A percentile compares a stretch with the other conserved stretches of the same genome.
Conservation (phyloP, 202 grass and related monocot species). For the Panicum virgatum region DNA sequence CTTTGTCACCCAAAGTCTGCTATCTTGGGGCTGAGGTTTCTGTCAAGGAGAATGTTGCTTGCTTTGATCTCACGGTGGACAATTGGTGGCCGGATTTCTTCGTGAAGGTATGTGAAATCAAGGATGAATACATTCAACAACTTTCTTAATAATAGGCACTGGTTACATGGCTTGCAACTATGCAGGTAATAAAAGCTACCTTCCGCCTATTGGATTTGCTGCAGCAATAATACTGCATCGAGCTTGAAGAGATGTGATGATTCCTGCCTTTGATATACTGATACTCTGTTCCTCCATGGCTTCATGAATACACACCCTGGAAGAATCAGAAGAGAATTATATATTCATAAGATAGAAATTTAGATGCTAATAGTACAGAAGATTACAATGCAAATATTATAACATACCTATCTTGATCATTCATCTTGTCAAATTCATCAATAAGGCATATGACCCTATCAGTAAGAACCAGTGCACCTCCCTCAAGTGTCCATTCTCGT, state of each 20-base stretch:
- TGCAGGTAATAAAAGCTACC: too few relatives aligned
- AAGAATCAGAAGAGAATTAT: conserved; percentile 32
- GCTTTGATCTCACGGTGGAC: conserved; percentile 92
- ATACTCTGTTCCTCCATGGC: conserved; percentile 99
- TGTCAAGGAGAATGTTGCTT: conserved; percentile 83
- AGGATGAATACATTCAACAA: conserved; percentile 24
- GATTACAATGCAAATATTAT: conserved; percentile 12
- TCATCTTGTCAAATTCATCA: conserved; percentile 99
- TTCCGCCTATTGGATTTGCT: too few relatives aligned
- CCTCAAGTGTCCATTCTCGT: too few relatives aligned
- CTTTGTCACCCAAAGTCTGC: conserved; percentile 84
- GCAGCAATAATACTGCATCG: conserved; percentile 98
- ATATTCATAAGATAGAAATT: background rate
- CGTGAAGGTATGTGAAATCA: conserved; percentile 71
- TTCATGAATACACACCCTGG: conserved; percentile 98
- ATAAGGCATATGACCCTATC: conserved; percentile 98
- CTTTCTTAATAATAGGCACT: background rate
- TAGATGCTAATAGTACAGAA: conserved; percentile 16
- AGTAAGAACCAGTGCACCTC: conserved; percentile 89
- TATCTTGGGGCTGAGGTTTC: conserved; percentile 71
- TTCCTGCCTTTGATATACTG: conserved; percentile 98
- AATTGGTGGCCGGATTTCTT: conserved; percentile 59
- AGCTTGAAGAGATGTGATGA: conserved; percentile 97
- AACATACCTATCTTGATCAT: conserved; percentile 97
- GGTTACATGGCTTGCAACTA: conserved; percentile 29